A percentile compares a stretch with the other conserved stretches of the same genome.
These are phyloP conservation scores for Pleurotus pulmonarius DNA, from an alignment of 768 basidiomycete genomes.

Conservation along the genomic window DNA sequence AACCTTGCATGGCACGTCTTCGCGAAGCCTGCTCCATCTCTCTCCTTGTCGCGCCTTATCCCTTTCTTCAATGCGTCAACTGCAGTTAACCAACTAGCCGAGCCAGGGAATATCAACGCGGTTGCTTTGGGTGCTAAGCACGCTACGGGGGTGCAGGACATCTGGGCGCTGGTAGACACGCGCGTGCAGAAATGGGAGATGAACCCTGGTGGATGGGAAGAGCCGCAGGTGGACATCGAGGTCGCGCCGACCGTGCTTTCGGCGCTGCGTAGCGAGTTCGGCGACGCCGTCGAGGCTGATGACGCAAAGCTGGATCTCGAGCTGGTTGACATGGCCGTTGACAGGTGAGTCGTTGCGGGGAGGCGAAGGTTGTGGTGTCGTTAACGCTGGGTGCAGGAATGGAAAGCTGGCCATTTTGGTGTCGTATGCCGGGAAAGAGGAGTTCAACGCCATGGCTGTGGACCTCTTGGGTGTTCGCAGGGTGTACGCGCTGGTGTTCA, in stretches of 20 bases:
- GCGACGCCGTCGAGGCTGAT: slow-evolving; percentile 29
- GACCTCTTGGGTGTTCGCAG: slow-evolving; percentile 47
- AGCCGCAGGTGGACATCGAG: slow-evolving; percentile 54
- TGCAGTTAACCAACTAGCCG: slow-evolving; percentile 24
- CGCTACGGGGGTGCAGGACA: slow-evolving; percentile 41
- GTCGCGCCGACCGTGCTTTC: slow-evolving; percentile 43
- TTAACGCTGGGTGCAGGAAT: slow-evolving; percentile 26
- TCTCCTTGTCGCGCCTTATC: slow-evolving; percentile 37
- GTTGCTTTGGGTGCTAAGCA: slow-evolving; percentile 48
- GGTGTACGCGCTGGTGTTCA: slow-evolving; percentile 58
- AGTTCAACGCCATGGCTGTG: slow-evolving; percentile 32
- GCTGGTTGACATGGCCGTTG: slow-evolving; percentile 63
- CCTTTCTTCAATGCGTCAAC: slow-evolving; percentile 35
- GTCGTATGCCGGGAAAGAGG: slow-evolving; percentile 61
- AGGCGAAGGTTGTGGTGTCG: slow-evolving; percentile 24
- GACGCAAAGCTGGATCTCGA: slow-evolving; percentile 64
- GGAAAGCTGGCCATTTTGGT: slow-evolving; percentile 58
- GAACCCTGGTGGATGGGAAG: slow-evolving; percentile 68
- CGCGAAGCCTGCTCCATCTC: slow-evolving; percentile 46
- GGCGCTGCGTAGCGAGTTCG: slow-evolving; percentile 42
- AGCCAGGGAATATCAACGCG: slow-evolving; percentile 61
- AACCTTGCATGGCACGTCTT: slow-evolving; percentile 59
- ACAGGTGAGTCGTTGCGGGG: slow-evolving; percentile 35
- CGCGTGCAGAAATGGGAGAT: slow-evolving; percentile 70
- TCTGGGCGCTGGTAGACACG: slow-evolving; percentile 70